These are phyloP conservation scores for Lentinula detonsa DNA, from an alignment of 768 basidiomycete species.

Conservation along the genomic window DNA sequence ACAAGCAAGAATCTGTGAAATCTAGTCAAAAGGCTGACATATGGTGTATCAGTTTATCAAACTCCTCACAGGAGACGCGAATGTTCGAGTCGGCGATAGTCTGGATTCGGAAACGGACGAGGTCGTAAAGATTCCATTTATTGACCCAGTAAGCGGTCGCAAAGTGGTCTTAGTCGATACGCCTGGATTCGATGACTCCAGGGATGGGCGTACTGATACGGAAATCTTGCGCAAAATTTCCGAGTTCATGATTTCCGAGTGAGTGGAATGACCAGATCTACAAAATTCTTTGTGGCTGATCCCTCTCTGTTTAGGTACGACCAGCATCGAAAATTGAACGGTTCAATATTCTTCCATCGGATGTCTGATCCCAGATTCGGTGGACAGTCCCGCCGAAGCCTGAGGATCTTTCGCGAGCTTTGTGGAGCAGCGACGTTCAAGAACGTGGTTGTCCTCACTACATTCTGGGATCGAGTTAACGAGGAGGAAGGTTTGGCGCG, in stretches of 20 bases:
- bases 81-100: background rate
- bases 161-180: constrained; percentile 17
- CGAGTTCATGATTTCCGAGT: constrained; percentile 12
- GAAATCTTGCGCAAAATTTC: constrained; percentile 29
- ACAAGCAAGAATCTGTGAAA: background rate
- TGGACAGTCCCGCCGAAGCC: constrained; percentile 30
- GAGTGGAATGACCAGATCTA: constrained; percentile 12
- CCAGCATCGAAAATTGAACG: constrained; percentile 7
- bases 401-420: constrained; percentile 34
- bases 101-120: constrained; percentile 5
- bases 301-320: constrained; percentile 5
- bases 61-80: background rate
- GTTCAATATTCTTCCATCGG: constrained; percentile 32
- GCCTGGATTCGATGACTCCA: constrained; percentile 22
- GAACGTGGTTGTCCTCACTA: constrained; percentile 39
- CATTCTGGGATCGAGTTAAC: constrained; percentile 31
- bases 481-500: constrained; percentile 14
- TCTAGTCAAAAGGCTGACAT: background rate
- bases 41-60: background rate
- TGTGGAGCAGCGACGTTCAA: constrained; percentile 34
- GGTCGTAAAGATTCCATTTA: background rate
- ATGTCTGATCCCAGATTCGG: constrained; percentile 27
- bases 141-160: constrained; percentile 11
- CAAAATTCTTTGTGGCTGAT: background rate
- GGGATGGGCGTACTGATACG: constrained; percentile 21